Base-by-base conservation (phyloP, 2,329 filamentous ascomycete genomes). In the Trichophyton rubrum region DNA sequence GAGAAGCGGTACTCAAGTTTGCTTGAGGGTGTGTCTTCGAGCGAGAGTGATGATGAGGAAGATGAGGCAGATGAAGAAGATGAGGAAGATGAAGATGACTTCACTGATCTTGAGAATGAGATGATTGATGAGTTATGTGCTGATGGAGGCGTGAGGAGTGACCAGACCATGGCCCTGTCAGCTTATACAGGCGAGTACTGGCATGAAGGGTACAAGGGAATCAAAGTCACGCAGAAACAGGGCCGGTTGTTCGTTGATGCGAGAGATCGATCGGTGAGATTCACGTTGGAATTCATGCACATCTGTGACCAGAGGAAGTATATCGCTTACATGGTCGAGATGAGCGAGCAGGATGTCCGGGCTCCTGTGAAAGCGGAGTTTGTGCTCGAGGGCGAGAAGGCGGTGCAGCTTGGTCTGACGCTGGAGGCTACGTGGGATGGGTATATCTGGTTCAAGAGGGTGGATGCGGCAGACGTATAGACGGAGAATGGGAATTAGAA, bases 211-310 rank as follows among this genome's bases (percentile, higher is more conserved):
- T 73, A 72, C 63, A 66, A 64, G 35, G 60, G 55, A 3, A 55
- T 73, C 51, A 61, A 53, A 11, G 65, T 72, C 11, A 56, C 68
- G 40, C 61, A 68, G 22, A 66, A 63, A 58, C 66, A 69, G 11
- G 61, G 63, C 3, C 33, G 59, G 41, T 64, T 74, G 3, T 71
- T 70, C 53, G 62, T 73, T 27, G 68, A 73, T 59, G 69, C 68
- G 13, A 66, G 63, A 6, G 72, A 73, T 64, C 66, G 72, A 6
- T 71, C 69, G 1, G 66, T 68, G 59, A 65, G 66, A 5, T 72
- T 71, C 60, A 66, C 64, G 7, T 56, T 72, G 15, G 66, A 55
- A 1, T 69, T 73, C 33, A 69, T 72, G 35, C 70, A 73, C 62
- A 51, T 71, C 43, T 58, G 59, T 22, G 62, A 66, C 17, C 64